Evolutionary conservation across 2,329 filamentous ascomycete genomes (phyloP), one percentile per base, ranked within the genome.

Genomic region (Colletotrichum camelliae): DNA sequence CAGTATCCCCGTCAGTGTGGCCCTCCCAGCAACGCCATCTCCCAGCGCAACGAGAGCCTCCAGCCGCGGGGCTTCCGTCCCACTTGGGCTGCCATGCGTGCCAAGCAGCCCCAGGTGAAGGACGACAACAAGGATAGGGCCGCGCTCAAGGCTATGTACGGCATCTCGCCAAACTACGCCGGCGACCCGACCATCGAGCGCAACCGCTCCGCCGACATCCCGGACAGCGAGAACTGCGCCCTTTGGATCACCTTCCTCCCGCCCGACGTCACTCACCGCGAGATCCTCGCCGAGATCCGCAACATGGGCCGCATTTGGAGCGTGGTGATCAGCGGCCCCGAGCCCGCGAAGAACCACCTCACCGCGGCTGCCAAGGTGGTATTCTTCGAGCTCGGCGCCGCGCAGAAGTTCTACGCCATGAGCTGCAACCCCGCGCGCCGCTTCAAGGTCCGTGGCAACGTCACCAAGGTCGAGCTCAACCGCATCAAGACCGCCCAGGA

Each of bases 241-340:
- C 82, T 91, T 1, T 91, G 89, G 86, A 77, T 92, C 31, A 89
- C 87, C 2, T 88, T 89, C 66, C 84, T 92, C 0, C 88, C 89
- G 0, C 83, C 86, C 0, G 77, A 84, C 31, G 80, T 88, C 57
- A 86, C 83, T 3, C 84, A 87, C 55, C 77, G 80, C 31, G 83
- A 87, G 77, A 87, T 91, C 1, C 85, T 91, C 2, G 73, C 78
- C 2, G 77, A 82, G 4, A 86, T 91, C 58, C 84, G 85, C 13
- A 79, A 83, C 75, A 82, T 87, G 35, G 90, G 90, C 3, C 89
- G 90, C 71, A 81, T 91, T 13, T 91, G 84, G 79, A 88, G 88
- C 61, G 84, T 84, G 2, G 87, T 88, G 72, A 88, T 92, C 82
- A 91, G 90, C 82, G 80, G 81, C 2, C 88, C 89, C 0, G 84